phyloP scores from a whole-genome alignment of 768 basidiomycete genomes.

The Chiua virens region DNA sequence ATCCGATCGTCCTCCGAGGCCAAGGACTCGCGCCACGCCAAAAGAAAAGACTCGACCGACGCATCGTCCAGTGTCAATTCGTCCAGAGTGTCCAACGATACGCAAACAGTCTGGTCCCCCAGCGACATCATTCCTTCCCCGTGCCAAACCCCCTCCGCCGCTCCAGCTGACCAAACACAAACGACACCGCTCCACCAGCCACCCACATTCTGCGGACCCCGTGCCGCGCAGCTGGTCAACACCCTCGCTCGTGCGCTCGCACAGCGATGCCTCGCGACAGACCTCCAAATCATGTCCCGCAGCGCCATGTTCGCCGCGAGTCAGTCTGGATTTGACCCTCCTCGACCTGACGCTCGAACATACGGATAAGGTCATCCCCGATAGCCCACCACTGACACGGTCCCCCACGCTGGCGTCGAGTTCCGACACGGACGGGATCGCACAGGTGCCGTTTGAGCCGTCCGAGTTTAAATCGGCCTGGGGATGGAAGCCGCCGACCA shows the following conservation, averaged over 20 bases:
- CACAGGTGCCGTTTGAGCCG: neutral
- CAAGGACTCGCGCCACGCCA: neutral
- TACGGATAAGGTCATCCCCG: too few relatives aligned
- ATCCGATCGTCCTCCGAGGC: neutral
- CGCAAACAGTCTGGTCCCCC: slow-evolving; percentile 11
- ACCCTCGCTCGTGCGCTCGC: neutral
- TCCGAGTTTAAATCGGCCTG: neutral
- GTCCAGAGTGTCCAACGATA: neutral
- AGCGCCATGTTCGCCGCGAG: neutral
- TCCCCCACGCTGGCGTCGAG: neutral
- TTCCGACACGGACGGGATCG: neutral
- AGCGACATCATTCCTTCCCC: slow-evolving; percentile 23
- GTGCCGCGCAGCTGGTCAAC: neutral
- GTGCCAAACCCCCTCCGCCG: slow-evolving; percentile 18
- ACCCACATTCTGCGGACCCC: neutral
- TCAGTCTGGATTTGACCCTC: neutral
- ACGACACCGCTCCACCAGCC: slow-evolving; percentile 4
- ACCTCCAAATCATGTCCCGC: neutral
- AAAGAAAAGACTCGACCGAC: neutral
- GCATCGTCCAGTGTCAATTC: neutral
- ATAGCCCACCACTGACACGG: neutral
- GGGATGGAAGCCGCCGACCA: slow-evolving; percentile 24
- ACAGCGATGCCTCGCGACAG: neutral
- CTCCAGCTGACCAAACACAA: slow-evolving; percentile 9
- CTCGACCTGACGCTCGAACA: neutral